Conservation (phyloP, 1,139 yeast species). For the Sugiyamaella novakii region DNA sequence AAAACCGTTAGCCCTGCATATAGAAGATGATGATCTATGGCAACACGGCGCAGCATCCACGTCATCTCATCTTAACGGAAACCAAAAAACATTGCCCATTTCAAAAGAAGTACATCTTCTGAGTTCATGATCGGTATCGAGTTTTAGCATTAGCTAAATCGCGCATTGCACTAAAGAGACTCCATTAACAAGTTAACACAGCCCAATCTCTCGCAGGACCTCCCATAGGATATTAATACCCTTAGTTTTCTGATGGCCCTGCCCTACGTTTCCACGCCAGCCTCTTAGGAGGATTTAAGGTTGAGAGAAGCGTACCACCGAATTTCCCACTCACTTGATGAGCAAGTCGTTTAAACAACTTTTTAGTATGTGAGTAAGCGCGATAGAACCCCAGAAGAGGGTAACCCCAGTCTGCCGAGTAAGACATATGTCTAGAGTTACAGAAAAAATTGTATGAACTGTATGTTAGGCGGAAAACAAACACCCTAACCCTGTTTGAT, state of each 20-base stretch:
- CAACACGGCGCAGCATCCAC: no score
- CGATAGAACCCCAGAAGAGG: slow-evolving; percentile 31
- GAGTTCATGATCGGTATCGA: slow-evolving; percentile 37
- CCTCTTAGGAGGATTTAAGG: slow-evolving; percentile 30
- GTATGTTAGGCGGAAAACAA: no score
- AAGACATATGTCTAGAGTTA: slow-evolving; percentile 7
- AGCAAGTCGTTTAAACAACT: slow-evolving; percentile 17
- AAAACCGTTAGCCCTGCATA: no score
- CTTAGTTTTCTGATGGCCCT: slow-evolving; percentile 35
- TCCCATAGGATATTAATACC: slow-evolving; percentile 30
- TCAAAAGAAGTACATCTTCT: no score
- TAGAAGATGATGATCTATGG: no score
- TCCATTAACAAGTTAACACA: slow-evolving; percentile 16
- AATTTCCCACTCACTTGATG: slow-evolving; percentile 36
- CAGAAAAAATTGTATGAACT: no score
- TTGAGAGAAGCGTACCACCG: slow-evolving; percentile 37
- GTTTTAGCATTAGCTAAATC: slow-evolving; percentile 33
- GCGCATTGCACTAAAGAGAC: slow-evolving; percentile 38
- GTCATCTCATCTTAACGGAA: no score
- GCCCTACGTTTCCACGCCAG: slow-evolving; percentile 36
- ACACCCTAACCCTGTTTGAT: no score
- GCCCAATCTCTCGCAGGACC: slow-evolving; percentile 36
- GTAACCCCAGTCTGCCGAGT: slow-evolving; percentile 23
- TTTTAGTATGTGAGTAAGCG: slow-evolving; percentile 37
- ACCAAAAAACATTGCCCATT: no score